phyloP scores from a whole-genome alignment of 768 basidiomycete species.

The Mycena belliarum region DNA sequence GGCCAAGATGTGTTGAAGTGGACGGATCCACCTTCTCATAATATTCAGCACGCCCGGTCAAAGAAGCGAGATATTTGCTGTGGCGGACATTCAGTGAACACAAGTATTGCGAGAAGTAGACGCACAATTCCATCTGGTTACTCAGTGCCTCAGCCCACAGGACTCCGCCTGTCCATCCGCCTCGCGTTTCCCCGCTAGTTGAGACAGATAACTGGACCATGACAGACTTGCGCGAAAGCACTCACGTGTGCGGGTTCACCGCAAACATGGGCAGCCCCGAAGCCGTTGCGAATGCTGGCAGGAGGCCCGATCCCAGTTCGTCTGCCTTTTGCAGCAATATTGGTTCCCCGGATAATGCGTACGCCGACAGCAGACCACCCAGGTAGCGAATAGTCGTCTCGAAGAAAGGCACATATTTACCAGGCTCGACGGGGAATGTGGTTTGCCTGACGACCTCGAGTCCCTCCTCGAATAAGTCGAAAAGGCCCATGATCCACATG shows the following conservation, averaged over 20 bases:
- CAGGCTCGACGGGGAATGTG: conserved; percentile 39
- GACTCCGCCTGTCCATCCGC: conserved; percentile 33
- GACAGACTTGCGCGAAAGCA: not conserved
- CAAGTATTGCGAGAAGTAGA: conserved; percentile 1
- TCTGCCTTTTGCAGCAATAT: conserved; percentile 67
- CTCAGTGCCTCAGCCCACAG: conserved; percentile 48
- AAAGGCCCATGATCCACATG: conserved; percentile 79
- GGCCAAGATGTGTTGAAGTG: conserved; percentile 27
- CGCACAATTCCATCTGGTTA: conserved; percentile 66
- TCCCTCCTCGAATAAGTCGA: conserved; percentile 63
- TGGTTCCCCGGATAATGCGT: conserved; percentile 68
- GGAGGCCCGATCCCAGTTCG: conserved; percentile 67
- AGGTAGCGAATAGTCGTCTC: conserved; percentile 85
- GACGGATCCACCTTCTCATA: conserved; percentile 40
- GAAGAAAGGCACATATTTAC: conserved; percentile 55
- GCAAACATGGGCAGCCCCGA: conserved; percentile 70
- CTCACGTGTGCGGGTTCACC: conserved; percentile 63
- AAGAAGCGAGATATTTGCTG: conserved; percentile 76
- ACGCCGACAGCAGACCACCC: conserved; percentile 80
- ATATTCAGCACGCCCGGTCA: conserved; percentile 69
- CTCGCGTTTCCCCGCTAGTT: conserved; percentile 39
- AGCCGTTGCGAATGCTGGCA: conserved; percentile 70
- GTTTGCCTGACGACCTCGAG: conserved; percentile 49
- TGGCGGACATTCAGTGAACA: conserved; percentile 5
- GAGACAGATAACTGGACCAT: not conserved